Base-by-base conservation (phyloP, 2,329 filamentous ascomycete genomes). In the Penicillium vulpinum region DNA sequence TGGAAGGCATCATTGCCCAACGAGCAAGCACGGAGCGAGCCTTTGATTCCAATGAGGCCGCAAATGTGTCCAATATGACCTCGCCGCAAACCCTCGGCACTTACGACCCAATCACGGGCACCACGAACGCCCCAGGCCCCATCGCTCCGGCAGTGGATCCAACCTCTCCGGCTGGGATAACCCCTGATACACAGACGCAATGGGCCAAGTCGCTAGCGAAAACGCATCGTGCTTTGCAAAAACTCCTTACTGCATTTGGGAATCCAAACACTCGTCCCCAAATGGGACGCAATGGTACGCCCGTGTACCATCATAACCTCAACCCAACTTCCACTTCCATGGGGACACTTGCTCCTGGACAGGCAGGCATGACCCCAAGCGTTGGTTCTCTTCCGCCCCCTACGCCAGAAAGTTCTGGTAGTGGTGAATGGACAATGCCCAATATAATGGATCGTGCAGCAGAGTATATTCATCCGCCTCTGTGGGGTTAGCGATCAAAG, bases 401-500 rank as follows among this genome's bases (percentile, higher is more conserved):
- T n/a, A 80, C 78, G 0, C 77, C 78, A 0, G 78, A 80, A 57
- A 79, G 77, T 61, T 77, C 76, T n/a, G 74, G 71, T 26, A 78
- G 77, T 55, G 70, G 75, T 22, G 77, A 80, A 56, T 80, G 77
- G 78, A 73, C 74, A 45, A 73, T 75, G 35, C 76, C 75, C 4
- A 79, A 76, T 56, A 65, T 80, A n/a, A 54, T 78, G 13, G 77
- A 79, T 56, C 70, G 77, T 15, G 77, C 77, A 35, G 69, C 74
- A n/a, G 77, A 80, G 64, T 80, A 79, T 62, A 78, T 80, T 11
- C 77, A 79, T 56, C 77, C 78, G 16, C 77, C 77, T 2, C 63
- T 80, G 13, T 80, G 78, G 78, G 66, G 72, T 36, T 75, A 61
- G 60, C 6, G 15, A 2, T 24, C 24, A 21, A 21, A 24, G 5